Evolutionary conservation across 2,329 filamentous ascomycete species (phyloP), one percentile per base, ranked within the genome.

Genomic region (Colletotrichum lini): DNA sequence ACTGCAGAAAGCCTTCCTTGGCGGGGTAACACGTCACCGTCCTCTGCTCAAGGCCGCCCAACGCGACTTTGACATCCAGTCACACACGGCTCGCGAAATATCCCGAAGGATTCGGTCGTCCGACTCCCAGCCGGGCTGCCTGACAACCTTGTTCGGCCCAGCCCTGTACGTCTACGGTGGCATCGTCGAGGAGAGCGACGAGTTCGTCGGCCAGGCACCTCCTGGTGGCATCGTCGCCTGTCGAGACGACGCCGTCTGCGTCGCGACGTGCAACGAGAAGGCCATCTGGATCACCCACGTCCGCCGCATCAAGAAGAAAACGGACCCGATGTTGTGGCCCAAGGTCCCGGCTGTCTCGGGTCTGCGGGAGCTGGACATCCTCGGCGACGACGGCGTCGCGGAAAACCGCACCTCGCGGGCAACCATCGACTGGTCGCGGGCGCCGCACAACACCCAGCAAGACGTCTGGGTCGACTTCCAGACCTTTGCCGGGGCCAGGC

Each of bases 251-350:
- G 78, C 78, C 1, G 76, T 80, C 3, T 83, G 82, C 74, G 74
- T 84, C 47, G 77, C 78, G 6, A 82, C 82, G 0, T 77, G 77
- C 47, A 82, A 84, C 57, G 77, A 79, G 53, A 81, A 80, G 38
- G 82, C 81, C 42, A 70, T 84, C 53, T 84, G 82, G 82, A 80
- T 84, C 70, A 82, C 81, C 0, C 82, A 84, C 66, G 66, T 82
- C 9, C 79, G 82, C 23, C 78, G 80, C 7, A 76, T 80, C 56
- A 84, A 83, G 76, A 75, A 75, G 57, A 82, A 80, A 73, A 72
- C 74, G 10, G 82, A 83, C 72, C 73, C 76, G 35, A 77, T 80
- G 23, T 76, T 84, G 9, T 83, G 81, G 81, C 82, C 82, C 35
- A 84, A 84, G 62, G 79, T 83, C 0, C 81, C 82, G 0, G 82